Conservation (phyloP, 1,284 basidiomycete species). For the Ceratobasidium sp. region DNA sequence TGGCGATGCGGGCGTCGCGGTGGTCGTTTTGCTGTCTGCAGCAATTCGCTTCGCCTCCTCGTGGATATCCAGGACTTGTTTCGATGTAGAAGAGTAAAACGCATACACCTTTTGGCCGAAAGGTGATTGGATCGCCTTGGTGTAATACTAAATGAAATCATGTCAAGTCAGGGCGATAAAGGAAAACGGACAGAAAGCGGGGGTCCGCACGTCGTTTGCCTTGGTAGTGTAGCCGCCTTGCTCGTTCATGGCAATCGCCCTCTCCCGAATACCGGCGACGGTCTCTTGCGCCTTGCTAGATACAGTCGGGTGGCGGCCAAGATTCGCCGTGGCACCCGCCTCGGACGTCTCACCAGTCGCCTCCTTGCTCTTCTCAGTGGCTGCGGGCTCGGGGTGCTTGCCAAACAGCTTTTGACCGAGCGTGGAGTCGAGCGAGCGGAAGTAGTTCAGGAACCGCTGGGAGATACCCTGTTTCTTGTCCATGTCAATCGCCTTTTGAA, state of each 20-base stretch:
- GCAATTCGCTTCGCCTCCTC: conserved; percentile 84
- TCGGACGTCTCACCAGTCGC: conserved; percentile 8
- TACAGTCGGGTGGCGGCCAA: conserved; percentile 58
- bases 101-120: conserved; percentile 73
- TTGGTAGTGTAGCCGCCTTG: conserved; percentile 75
- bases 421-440: conserved; percentile 71
- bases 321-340: neutral
- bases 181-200: neutral
- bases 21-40: conserved; percentile 60
- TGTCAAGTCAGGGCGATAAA: conserved; percentile 23
- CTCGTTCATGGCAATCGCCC: conserved; percentile 78
- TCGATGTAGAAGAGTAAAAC: conserved; percentile 82
- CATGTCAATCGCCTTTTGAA: conserved; percentile 85
- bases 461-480: conserved; percentile 90
- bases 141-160: conserved; percentile 68
- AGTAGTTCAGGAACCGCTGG: conserved; percentile 77
- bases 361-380: conserved; percentile 1
- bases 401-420: conserved; percentile 73
- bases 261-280: conserved; percentile 64
- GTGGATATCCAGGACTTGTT: conserved; percentile 84
- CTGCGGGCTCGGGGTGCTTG: conserved; percentile 50
- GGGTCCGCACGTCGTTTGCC: conserved; percentile 65
- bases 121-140: conserved; percentile 73
- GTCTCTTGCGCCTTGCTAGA: conserved; percentile 73
- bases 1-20: conserved; percentile 46